Evolutionary conservation across 208 protist species (phyloP).

Genomic region (Leishmania martiniquensis): DNA sequence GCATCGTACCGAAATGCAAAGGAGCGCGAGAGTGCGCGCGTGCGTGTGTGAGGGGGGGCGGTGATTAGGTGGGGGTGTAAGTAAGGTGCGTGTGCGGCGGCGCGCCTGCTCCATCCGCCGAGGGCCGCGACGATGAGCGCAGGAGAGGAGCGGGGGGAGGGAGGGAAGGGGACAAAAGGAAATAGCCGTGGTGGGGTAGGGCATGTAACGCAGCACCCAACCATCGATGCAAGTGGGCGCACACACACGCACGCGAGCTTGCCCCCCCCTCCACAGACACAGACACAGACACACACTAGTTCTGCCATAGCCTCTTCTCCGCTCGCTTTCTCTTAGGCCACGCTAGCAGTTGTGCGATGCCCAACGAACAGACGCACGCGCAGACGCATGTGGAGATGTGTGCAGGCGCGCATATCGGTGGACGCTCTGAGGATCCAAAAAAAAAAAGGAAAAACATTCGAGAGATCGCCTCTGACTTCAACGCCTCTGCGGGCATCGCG

Average conservation of each 20-base stretch:
- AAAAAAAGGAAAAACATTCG: too few relatives aligned
- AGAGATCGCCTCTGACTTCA: too few relatives aligned
- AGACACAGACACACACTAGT: too few relatives aligned
- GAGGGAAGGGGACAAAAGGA: neutral
- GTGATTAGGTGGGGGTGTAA: too few relatives aligned
- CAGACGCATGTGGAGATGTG: too few relatives aligned
- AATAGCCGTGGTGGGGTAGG: neutral
- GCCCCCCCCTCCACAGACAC: neutral
- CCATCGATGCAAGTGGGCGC: neutral
- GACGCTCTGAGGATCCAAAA: too few relatives aligned
- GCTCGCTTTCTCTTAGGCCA: neutral
- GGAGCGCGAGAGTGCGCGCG: neutral
- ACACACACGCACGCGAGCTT: constrained; percentile 4
- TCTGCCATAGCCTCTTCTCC: neutral
- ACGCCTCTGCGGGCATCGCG: too few relatives aligned
- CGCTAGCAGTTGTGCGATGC: neutral
- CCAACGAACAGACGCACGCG: neutral
- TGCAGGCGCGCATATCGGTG: too few relatives aligned
- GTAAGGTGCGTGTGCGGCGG: neutral
- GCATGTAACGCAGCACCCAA: neutral
- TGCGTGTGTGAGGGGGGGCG: too few relatives aligned
- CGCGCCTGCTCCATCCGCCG: neutral
- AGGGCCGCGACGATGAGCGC: neutral
- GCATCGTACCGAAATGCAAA: neutral
- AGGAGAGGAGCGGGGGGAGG: neutral